phyloP scores from a whole-genome alignment of 2,329 filamentous ascomycete species.

The Alternaria sp. region DNA sequence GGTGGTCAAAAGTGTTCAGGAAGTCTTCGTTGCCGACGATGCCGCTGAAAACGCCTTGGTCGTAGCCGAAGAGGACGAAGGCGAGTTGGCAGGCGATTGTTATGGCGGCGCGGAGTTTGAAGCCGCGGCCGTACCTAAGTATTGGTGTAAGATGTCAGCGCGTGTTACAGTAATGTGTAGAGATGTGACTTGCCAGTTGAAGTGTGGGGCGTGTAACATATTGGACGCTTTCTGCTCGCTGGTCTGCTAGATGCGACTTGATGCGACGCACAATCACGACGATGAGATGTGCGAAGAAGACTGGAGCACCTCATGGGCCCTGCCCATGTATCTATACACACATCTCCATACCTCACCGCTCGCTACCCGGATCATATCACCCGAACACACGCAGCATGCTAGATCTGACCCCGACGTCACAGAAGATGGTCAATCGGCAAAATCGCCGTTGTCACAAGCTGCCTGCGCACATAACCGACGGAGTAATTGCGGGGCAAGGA shows the following conservation, averaged over 20 bases:
- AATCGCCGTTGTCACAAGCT: background rate
- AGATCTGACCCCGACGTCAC: background rate
- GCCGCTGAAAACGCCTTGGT: slow-evolving; percentile 48
- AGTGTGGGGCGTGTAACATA: slow-evolving; percentile 29
- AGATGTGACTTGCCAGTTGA: slow-evolving; percentile 14
- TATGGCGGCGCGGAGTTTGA: slow-evolving; percentile 35
- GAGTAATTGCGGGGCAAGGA: background rate
- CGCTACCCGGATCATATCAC: background rate
- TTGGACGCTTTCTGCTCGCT: no score
- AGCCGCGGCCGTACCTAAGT: slow-evolving; percentile 28
- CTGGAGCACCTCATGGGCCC: no score
- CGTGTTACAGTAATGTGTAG: no score
- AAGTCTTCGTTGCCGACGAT: slow-evolving; percentile 52
- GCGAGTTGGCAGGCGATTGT: slow-evolving; percentile 40
- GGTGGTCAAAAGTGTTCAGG: slow-evolving; percentile 49
- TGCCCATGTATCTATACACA: no score
- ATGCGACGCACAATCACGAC: no score
- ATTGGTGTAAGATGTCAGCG: no score
- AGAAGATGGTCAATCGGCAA: background rate
- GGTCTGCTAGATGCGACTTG: no score
- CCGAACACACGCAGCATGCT: background rate
- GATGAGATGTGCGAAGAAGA: no score
- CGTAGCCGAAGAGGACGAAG: slow-evolving; percentile 45
- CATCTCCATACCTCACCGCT: no score
- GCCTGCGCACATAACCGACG: background rate